Conservation (phyloP, 768 basidiomycete genomes). For the Kwoniella botswanensis region DNA sequence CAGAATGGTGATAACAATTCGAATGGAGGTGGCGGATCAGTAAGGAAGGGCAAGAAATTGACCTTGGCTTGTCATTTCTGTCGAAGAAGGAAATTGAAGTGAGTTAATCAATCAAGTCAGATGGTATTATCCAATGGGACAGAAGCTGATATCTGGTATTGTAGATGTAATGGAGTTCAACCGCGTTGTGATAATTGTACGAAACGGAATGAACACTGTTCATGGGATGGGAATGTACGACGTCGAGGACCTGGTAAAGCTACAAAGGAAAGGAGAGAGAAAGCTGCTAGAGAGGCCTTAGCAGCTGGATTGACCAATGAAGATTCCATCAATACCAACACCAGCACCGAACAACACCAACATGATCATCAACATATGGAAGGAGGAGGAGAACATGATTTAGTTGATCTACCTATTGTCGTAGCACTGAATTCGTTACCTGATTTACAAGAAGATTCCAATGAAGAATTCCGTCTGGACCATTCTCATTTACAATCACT, state of each 20-base stretch:
- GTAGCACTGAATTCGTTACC: conserved; percentile 11
- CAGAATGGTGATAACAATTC: neutral
- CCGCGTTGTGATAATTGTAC: conserved; percentile 57
- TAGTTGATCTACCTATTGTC: conserved; percentile 14
- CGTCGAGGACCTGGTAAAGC: conserved; percentile 59
- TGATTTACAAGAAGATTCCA: neutral
- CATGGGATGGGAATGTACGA: conserved; percentile 56
- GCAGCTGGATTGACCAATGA: conserved; percentile 35
- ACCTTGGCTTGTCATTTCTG: conserved; percentile 59
- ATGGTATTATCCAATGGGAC: neutral
- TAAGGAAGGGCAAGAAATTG: conserved; percentile 38
- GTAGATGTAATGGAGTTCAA: conserved; percentile 55
- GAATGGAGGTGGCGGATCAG: neutral
- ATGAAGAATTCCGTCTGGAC: neutral
- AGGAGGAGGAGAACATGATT: neutral
- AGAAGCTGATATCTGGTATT: neutral
- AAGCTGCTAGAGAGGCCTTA: conserved; percentile 40
- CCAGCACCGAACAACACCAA: neutral
- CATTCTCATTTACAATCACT: neutral
- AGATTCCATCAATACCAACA: neutral
- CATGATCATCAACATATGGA: neutral
- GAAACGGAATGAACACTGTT: conserved; percentile 51
- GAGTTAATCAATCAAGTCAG: conserved; percentile 23
- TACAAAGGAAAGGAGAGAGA: conserved; percentile 52
- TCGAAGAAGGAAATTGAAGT: conserved; percentile 58